These are phyloP conservation scores for Paecilomyces fulvus DNA, from an alignment of 2,329 filamentous ascomycete species.

Conservation along the genomic window DNA sequence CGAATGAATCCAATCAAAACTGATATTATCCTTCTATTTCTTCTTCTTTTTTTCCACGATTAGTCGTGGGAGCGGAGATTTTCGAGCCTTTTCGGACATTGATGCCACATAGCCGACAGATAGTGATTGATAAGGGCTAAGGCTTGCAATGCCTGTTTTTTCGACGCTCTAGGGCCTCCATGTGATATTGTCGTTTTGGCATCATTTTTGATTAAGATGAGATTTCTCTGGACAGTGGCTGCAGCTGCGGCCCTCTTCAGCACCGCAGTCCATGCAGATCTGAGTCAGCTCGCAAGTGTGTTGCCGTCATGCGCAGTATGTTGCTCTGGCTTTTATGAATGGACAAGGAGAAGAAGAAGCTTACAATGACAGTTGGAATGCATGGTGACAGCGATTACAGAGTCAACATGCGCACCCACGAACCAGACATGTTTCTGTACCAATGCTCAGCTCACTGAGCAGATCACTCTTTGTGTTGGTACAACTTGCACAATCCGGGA, in stretches of 20 bases:
- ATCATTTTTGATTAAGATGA: not conserved
- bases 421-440: constrained; percentile 34
- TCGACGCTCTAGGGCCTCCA: constrained; percentile 3
- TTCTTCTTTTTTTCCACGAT: not conserved
- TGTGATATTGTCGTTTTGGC: not conserved
- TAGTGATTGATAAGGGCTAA: constrained; percentile 5
- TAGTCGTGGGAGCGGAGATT: not conserved
- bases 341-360: not conserved
- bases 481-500: constrained; percentile 30
- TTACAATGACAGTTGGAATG: constrained; percentile 14
- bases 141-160: constrained; percentile 5
- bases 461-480: constrained; percentile 26
- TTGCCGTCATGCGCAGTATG: constrained; percentile 17
- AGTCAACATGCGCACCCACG: constrained; percentile 29
- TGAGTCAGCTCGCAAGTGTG: constrained; percentile 6
- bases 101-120: not conserved
- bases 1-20: not conserved
- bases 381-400: constrained; percentile 15
- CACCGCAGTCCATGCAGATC: not conserved
- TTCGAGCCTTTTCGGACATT: not conserved
- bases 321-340: not conserved
- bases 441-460: constrained; percentile 21
- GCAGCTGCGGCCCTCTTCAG: not conserved
- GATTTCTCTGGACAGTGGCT: not conserved
- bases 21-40: not conserved